Conservation (phyloP, 176 grass and related monocot species). For the Miscanthus lutarioriparius region DNA sequence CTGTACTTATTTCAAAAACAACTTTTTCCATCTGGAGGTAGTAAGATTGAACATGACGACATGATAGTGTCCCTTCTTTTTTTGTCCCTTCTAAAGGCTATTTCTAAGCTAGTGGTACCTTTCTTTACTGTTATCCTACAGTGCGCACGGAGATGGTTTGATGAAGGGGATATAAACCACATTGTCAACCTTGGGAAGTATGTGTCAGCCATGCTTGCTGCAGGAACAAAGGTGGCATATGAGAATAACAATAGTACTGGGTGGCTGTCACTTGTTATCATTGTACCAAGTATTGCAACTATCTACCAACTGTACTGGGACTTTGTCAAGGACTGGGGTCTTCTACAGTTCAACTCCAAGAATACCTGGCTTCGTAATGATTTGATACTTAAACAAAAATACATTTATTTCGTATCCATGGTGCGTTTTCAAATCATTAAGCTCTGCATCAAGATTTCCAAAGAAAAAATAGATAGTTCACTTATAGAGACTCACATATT, state of each 20-base stretch:
- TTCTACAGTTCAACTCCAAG: slow-evolving; percentile 76
- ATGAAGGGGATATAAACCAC: slow-evolving; percentile 88
- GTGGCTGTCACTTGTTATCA: slow-evolving; percentile 68
- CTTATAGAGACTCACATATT: slow-evolving; percentile 45
- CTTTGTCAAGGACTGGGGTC: slow-evolving; percentile 96
- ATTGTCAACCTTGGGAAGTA: slow-evolving; percentile 95
- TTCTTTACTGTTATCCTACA: slow-evolving; percentile 38
- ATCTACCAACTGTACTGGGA: slow-evolving; percentile 99
- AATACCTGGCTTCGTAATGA: slow-evolving; percentile 95
- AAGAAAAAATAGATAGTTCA: slow-evolving; percentile 26
- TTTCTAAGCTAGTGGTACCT: slow-evolving; percentile 13
- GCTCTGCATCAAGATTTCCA: neutral
- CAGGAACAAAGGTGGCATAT: slow-evolving; percentile 84
- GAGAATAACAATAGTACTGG: slow-evolving; percentile 72
- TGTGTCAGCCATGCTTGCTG: slow-evolving; percentile 93
- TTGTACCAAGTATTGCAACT: slow-evolving; percentile 74
- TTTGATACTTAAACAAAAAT: slow-evolving; percentile 80
- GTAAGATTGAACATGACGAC: neutral
- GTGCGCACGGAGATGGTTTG: slow-evolving; percentile 99
- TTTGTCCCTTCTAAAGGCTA: slow-evolving; percentile 3
- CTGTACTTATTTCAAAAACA: neutral
- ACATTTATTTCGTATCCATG: slow-evolving; percentile 92
- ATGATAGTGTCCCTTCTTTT: neutral
- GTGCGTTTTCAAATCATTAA: slow-evolving; percentile 53
- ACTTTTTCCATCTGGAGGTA: neutral